Percentiles rank a stretch among this genome's conserved stretches.
These are phyloP conservation scores for Claviceps sp. DNA, from an alignment of 2,329 filamentous ascomycete species.

Conservation along the genomic window DNA sequence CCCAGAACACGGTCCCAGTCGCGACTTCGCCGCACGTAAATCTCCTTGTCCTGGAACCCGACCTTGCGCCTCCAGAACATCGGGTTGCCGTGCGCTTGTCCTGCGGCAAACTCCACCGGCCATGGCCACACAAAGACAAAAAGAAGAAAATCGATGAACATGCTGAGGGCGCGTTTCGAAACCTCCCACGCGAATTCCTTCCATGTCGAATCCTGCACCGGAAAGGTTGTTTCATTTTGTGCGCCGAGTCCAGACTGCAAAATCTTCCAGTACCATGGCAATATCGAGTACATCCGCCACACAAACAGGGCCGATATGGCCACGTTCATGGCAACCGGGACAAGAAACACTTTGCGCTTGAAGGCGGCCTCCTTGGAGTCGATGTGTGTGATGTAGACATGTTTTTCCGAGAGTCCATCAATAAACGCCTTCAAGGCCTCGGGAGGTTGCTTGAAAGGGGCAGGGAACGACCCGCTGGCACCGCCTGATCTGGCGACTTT, in stretches of 20 bases:
- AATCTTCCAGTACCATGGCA: slow-evolving; percentile 61
- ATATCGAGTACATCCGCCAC: slow-evolving; percentile 54
- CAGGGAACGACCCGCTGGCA: slow-evolving; percentile 29
- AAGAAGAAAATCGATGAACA: slow-evolving; percentile 62
- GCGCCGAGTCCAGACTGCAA: slow-evolving; percentile 51
- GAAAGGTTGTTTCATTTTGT: slow-evolving; percentile 52
- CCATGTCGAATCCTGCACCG: slow-evolving; percentile 43
- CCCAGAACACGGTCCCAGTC: slow-evolving; percentile 52
- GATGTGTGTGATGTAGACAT: slow-evolving; percentile 77
- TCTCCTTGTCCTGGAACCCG: slow-evolving; percentile 67
- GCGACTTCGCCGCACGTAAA: slow-evolving; percentile 67
- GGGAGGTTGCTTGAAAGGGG: slow-evolving; percentile 57
- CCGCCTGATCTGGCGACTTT: slow-evolving; percentile 14
- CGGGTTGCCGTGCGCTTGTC: slow-evolving; percentile 44
- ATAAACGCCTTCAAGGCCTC: slow-evolving; percentile 52
- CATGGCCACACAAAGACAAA: slow-evolving; percentile 57
- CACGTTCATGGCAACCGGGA: slow-evolving; percentile 67
- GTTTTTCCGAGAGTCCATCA: slow-evolving; percentile 47
- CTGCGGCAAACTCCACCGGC: slow-evolving; percentile 60
- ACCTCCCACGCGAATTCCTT: slow-evolving; percentile 43
- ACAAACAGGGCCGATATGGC: slow-evolving; percentile 49
- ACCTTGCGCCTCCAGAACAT: slow-evolving; percentile 58
- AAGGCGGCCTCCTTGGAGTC: slow-evolving; percentile 56
- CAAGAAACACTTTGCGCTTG: slow-evolving; percentile 72
- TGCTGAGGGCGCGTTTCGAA: slow-evolving; percentile 44